These are phyloP conservation scores for Pythium monospermum DNA, from an alignment of 352 stramenopile genomes.

Conservation along the genomic window DNA sequence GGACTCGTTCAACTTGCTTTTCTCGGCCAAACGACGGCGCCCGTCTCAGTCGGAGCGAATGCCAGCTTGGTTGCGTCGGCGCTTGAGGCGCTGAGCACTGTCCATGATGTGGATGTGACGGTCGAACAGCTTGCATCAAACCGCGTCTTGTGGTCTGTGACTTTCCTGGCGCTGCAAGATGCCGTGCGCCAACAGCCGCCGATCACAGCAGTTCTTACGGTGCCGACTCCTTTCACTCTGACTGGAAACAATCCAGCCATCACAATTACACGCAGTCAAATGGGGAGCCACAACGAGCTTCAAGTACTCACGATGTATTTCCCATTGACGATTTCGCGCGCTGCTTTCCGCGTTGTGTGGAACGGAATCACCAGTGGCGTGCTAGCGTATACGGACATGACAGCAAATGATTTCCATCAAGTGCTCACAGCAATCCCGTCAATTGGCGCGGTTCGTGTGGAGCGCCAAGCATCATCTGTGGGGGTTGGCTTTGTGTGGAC, in stretches of 20 bases:
- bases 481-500: conserved; percentile 43
- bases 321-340: conserved; percentile 10
- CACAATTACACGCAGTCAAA: conserved; percentile 12
- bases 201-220: conserved; percentile 17
- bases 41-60: conserved; percentile 25
- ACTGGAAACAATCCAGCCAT: conserved; percentile 19
- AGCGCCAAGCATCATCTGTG: conserved; percentile 25
- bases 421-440: conserved; percentile 29
- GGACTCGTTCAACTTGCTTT: conserved; percentile 40
- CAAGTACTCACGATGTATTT: conserved; percentile 39
- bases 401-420: conserved; percentile 26
- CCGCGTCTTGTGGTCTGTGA: conserved; percentile 26
- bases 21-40: conserved; percentile 25
- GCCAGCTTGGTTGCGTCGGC: conserved; percentile 21
- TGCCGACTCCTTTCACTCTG: conserved; percentile 10
- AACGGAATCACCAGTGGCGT: conserved; percentile 23
- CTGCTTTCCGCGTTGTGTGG: conserved; percentile 36
- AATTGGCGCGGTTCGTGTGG: conserved; percentile 27
- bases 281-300: conserved; percentile 28
- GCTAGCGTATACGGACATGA: conserved; percentile 24
- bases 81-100: conserved; percentile 16
- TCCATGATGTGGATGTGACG: conserved; percentile 22
- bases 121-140: conserved; percentile 1
- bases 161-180: conserved; percentile 29
- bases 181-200: conserved; percentile 11